A percentile compares a stretch with the other conserved stretches of the same genome.
phyloP scores from a whole-genome alignment of 2,329 filamentous ascomycete genomes.

The Trichophyton verrucosum region DNA sequence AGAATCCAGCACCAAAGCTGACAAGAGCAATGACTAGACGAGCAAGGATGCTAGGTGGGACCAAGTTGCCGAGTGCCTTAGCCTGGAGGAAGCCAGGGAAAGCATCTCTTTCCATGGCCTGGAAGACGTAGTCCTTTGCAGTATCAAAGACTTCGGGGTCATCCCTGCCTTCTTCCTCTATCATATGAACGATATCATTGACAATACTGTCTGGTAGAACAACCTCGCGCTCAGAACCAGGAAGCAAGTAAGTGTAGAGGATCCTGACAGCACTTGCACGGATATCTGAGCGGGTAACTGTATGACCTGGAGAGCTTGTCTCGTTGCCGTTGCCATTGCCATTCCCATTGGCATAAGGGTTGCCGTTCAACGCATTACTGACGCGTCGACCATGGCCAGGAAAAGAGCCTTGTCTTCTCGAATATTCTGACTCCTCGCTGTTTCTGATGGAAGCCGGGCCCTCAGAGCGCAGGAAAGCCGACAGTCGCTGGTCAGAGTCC shows the following conservation, averaged over 20 bases:
- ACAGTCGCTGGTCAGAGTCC: slow-evolving; percentile 78
- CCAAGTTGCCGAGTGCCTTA: slow-evolving; percentile 90
- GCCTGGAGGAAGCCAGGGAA: slow-evolving; percentile 91
- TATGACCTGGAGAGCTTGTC: slow-evolving; percentile 70
- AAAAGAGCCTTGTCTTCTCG: slow-evolving; percentile 27
- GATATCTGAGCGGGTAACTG: slow-evolving; percentile 79
- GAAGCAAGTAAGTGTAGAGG: slow-evolving; percentile 90
- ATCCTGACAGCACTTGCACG: slow-evolving; percentile 94
- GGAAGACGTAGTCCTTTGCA: slow-evolving; percentile 98
- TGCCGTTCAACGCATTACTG: slow-evolving; percentile 51
- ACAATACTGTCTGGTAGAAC: slow-evolving; percentile 81
- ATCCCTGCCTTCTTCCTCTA: slow-evolving; percentile 83
- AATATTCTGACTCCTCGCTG: slow-evolving; percentile 37
- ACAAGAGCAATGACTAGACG: slow-evolving; percentile 74
- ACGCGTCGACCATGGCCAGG: slow-evolving; percentile 40
- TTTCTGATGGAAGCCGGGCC: slow-evolving; percentile 40
- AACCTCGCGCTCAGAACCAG: slow-evolving; percentile 92
- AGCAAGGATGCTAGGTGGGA: slow-evolving; percentile 78
- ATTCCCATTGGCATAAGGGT: slow-evolving; percentile 28
- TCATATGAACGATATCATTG: slow-evolving; percentile 69
- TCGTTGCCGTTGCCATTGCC: slow-evolving; percentile 46
- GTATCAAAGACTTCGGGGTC: slow-evolving; percentile 96
- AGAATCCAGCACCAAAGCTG: slow-evolving; percentile 82
- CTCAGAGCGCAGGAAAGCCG: slow-evolving; percentile 65
- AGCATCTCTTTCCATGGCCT: slow-evolving; percentile 99